Percentiles rank a stretch among this genome's conserved stretches.
These are phyloP conservation scores for Podila verticillata DNA, from an alignment of 192 early-diverging fungal species.

Conservation along the genomic window DNA sequence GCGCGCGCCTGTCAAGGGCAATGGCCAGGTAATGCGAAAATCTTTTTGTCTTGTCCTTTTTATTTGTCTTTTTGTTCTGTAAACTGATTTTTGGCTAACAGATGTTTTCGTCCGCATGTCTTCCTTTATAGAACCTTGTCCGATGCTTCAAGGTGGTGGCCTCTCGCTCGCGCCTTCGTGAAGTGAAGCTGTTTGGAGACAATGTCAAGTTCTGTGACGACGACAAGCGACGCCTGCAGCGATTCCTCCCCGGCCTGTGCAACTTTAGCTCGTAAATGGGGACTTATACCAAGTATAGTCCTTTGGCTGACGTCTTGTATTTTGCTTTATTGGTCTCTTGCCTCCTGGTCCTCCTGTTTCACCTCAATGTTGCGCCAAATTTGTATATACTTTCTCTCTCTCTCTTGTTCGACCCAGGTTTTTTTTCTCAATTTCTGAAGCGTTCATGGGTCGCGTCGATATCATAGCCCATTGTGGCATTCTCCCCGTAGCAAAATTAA, in stretches of 20 bases:
- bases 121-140: constrained; percentile 27
- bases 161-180: constrained; percentile 37
- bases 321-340: neutral
- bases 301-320: too few relatives aligned
- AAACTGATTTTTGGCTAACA: neutral
- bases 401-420: too few relatives aligned
- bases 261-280: constrained; percentile 44
- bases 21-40: constrained; percentile 48
- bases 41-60: neutral
- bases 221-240: constrained; percentile 50
- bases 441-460: too few relatives aligned
- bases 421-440: too few relatives aligned
- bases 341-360: neutral
- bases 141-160: constrained; percentile 47
- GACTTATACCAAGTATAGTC: too few relatives aligned
- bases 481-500: too few relatives aligned
- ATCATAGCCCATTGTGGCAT: too few relatives aligned
- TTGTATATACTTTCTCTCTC: constrained; percentile 3
- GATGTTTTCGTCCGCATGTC: neutral
- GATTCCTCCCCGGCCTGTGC: constrained; percentile 42
- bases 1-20: constrained; percentile 50
- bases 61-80: neutral
- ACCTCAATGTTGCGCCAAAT: neutral
- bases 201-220: constrained; percentile 53
- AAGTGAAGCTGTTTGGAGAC: constrained; percentile 45